These are phyloP conservation scores for Funneliformis geosporum DNA, from an alignment of 192 early-diverging fungal species.

Conservation along the genomic window DNA sequence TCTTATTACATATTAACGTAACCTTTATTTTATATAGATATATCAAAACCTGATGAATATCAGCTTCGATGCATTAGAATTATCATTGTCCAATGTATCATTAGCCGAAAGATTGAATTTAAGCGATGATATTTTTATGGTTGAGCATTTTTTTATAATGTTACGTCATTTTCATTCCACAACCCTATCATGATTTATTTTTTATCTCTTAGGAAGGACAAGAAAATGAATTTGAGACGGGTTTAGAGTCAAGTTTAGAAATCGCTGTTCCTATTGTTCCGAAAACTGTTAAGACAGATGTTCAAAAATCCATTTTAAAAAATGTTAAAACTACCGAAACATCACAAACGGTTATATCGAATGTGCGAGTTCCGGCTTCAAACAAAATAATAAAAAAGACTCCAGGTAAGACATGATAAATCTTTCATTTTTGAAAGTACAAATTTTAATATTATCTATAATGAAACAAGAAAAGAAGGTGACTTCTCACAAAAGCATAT, in stretches of 20 bases:
- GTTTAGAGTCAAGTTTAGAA: neutral
- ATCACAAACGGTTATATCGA: neutral
- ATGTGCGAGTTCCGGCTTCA: neutral
- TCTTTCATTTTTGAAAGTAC: no score
- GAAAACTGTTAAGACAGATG: neutral
- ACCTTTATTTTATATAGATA: neutral
- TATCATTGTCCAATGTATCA: slow-evolving; percentile 8
- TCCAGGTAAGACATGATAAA: neutral
- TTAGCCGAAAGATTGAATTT: slow-evolving; percentile 25
- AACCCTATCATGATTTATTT: neutral
- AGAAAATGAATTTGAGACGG: neutral
- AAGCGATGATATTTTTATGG: slow-evolving; percentile 9
- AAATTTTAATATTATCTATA: no score
- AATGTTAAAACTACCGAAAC: neutral
- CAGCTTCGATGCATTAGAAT: slow-evolving; percentile 14
- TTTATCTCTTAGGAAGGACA: neutral
- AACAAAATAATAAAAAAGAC: neutral
- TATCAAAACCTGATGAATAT: slow-evolving; percentile 21
- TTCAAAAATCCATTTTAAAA: neutral
- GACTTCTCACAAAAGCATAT: neutral
- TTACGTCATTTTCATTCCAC: neutral
- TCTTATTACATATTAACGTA: neutral
- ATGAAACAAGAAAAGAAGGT: neutral
- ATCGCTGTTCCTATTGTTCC: slow-evolving; percentile 4
- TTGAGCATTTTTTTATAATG: neutral